Percentiles rank a stretch among this genome's conserved stretches.
Conservation (phyloP, 345 rosid species). For the Alliaria petiolata region DNA sequence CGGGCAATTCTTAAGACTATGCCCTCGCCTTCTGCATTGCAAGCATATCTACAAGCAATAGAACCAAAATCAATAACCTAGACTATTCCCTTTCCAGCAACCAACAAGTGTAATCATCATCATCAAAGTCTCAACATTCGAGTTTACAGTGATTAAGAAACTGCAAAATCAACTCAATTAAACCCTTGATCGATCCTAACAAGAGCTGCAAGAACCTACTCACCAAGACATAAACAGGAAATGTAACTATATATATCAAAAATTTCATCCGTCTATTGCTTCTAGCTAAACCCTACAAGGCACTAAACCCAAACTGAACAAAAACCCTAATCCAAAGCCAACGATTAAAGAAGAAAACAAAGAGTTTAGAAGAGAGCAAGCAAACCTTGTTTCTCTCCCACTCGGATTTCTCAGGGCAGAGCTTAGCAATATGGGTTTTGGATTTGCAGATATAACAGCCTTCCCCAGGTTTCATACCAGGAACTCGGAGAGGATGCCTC, state of each 20-base stretch:
- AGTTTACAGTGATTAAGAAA: background rate
- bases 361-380: background rate
- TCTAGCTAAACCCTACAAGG: background rate
- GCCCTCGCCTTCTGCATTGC: constrained; percentile 78
- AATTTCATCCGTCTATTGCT: too few relatives aligned
- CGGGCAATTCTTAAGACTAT: constrained; percentile 82
- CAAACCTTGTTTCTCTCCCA: constrained; percentile 92
- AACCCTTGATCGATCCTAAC: background rate
- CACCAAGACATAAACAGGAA: background rate
- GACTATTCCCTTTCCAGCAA: background rate
- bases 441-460: constrained; percentile 82
- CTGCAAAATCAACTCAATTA: background rate
- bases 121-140: background rate
- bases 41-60: constrained; percentile 69
- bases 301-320: background rate
- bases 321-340: background rate
- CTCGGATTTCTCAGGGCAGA: constrained; percentile 72
- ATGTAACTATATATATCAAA: background rate
- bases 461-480: constrained; percentile 96
- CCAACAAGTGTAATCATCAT: background rate
- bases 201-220: background rate
- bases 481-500: constrained; percentile 75
- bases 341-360: background rate
- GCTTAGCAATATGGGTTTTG: constrained; percentile 77
- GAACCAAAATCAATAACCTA: background rate